Conservation (phyloP, 352 stramenopile genomes). For the Albugo candida region DNA sequence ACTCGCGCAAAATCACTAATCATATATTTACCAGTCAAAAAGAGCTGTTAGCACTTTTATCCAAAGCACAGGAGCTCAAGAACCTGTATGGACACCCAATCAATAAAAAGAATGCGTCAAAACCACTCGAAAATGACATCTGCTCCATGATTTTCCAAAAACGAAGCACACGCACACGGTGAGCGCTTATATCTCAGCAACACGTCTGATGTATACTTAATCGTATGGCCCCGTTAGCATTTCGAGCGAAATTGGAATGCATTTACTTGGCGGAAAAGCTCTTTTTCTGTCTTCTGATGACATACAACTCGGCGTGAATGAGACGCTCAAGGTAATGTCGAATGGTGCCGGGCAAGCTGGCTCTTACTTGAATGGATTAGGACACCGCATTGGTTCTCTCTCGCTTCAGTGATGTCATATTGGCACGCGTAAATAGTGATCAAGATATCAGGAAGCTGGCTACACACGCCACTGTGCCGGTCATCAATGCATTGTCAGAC, state of each 20-base stretch:
- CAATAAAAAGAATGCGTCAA: slow-evolving; percentile 33
- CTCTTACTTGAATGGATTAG: slow-evolving; percentile 2
- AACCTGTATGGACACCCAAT: slow-evolving; percentile 27
- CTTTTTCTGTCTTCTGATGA: slow-evolving; percentile 94
- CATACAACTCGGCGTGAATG: slow-evolving; percentile 96
- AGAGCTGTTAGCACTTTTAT: slow-evolving; percentile 36
- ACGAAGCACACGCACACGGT: slow-evolving; percentile 79
- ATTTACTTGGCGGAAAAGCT: slow-evolving; percentile 87
- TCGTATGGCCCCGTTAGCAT: slow-evolving; percentile 18
- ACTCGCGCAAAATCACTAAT: neutral
- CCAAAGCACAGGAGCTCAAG: slow-evolving; percentile 54
- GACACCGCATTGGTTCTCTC: slow-evolving; percentile 75
- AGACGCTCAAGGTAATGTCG: slow-evolving; percentile 73
- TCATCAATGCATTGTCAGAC: slow-evolving; percentile 97
- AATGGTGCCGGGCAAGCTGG: neutral
- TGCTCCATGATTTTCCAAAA: slow-evolving; percentile 93
- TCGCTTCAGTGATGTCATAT: slow-evolving; percentile 92
- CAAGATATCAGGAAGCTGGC: slow-evolving; percentile 77
- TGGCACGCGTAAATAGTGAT: slow-evolving; percentile 91
- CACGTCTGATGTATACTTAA: neutral
- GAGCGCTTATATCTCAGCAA: neutral
- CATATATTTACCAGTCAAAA: slow-evolving; percentile 2
- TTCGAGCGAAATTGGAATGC: slow-evolving; percentile 92
- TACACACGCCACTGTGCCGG: slow-evolving; percentile 80
- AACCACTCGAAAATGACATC: slow-evolving; percentile 46